These are phyloP conservation scores for Candida tropicalis DNA, from an alignment of 1,139 yeast genomes.

Conservation along the genomic window DNA sequence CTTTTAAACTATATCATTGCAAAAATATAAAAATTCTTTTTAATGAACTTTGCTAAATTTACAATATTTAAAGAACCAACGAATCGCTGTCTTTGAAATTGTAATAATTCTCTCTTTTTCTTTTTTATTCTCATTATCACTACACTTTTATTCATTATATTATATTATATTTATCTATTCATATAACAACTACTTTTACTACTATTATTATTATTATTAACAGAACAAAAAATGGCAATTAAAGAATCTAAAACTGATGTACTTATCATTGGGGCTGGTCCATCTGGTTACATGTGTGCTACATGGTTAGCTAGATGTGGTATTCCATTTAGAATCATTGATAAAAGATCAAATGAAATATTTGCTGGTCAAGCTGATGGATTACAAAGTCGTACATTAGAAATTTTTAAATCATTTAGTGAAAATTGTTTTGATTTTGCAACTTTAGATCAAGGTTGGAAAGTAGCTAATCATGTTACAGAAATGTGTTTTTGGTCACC, in stretches of 20 bases:
- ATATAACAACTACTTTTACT: background rate
- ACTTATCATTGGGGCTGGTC: constrained; percentile 40
- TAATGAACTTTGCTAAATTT: no score
- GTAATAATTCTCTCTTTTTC: background rate
- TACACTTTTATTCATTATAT: background rate
- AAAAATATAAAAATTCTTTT: no score
- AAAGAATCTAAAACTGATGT: constrained; percentile 33
- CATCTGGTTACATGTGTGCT: constrained; percentile 35
- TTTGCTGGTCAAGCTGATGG: constrained; percentile 43
- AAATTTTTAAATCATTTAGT: constrained; percentile 26
- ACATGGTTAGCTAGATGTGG: constrained; percentile 34
- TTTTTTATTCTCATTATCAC: background rate
- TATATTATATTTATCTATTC: background rate
- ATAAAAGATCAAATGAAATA: constrained; percentile 28
- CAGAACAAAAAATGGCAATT: constrained; percentile 6
- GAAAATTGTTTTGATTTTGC: constrained; percentile 28
- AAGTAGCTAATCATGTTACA: constrained; percentile 29
- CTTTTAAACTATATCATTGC: no score
- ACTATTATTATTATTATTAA: background rate
- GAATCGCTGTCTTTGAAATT: constrained; percentile 1
- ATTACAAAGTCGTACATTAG: constrained; percentile 29
- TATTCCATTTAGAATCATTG: constrained; percentile 29
- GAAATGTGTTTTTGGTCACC: constrained; percentile 31
- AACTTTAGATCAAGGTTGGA: constrained; percentile 26
- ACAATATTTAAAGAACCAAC: constrained; percentile 4